Evolutionary conservation across 2,329 filamentous ascomycete species (phyloP), one percentile per base, ranked within the genome.

Genomic region (Fusarium nelsonii): DNA sequence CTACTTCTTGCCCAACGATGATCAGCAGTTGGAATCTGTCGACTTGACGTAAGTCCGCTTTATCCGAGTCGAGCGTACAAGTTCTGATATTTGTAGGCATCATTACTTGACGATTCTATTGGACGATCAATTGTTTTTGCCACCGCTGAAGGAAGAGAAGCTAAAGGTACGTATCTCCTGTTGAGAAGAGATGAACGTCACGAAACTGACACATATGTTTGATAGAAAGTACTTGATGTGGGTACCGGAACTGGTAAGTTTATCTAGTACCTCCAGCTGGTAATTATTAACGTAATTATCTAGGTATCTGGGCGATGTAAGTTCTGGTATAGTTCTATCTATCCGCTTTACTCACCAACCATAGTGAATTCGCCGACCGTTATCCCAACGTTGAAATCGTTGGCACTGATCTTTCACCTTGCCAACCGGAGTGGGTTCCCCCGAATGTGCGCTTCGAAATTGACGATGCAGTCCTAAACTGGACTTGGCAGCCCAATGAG

Each of bases 241-340:
- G 63, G 63, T 0, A 67, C 63, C 0, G 63, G 63, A 16, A 67
- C 56, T 4, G 63, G 63, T 66, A 43, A 48, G 62, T 56, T 12
- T 1, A 0, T 8, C 3, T 1, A 28, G 6, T 11, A 3, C 1
- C 2, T 6, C 3, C 11, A 1, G 1, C 2, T 26, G 7, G 1
- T 4, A 2, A 1, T 1, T 6, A 18, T 33, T 66, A 9, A 66
- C 12, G 12, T 3, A 28, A 3, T 1, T 2, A 1, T 2, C 2
- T 3, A 66, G 63, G 64, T 4, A 67, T 67, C 8, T 67, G 64
- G 64, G 64, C 64, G 3, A 67, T 67, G 63, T 62, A n/a, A 1
- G 26, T 28, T 15, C 20, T 4, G 8, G 30, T 8, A 11, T 30
- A 30, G 8, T 11, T 30, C 6, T 8, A 2, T 9, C n/a, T 20